Evolutionary conservation across 169 alveolate genomes (phyloP).

Genomic region (Eimeria nieschulzi): DNA sequence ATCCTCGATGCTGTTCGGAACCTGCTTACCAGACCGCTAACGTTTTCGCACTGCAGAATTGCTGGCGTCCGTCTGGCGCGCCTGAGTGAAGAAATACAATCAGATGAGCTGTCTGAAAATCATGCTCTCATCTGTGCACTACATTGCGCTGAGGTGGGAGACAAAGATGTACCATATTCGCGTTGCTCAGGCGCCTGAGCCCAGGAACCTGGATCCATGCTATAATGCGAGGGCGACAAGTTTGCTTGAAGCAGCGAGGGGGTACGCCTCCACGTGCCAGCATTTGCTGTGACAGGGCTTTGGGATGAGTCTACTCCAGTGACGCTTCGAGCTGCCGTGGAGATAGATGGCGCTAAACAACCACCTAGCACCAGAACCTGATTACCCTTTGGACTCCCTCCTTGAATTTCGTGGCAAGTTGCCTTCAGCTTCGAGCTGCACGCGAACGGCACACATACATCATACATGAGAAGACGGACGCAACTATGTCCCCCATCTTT

Average conservation of each 20-base stretch:
- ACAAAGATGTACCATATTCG: background rate
- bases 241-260: conserved; percentile 31
- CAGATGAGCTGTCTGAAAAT: background rate
- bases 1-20: background rate
- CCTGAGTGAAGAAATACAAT: conserved; percentile 7
- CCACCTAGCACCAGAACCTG: conserved; percentile 7
- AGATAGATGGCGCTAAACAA: conserved; percentile 15
- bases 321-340: conserved; percentile 33
- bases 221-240: conserved; percentile 3
- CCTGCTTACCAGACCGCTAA: background rate
- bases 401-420: conserved; percentile 30
- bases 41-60: conserved; percentile 21
- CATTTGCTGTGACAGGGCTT: background rate
- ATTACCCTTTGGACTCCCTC: background rate
- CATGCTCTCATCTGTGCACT: background rate
- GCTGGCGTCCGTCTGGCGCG: conserved; percentile 21
- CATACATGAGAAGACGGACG: background rate
- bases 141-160: background rate
- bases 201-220: conserved; percentile 50
- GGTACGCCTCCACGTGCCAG: conserved; percentile 31
- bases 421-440: conserved; percentile 59
- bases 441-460: background rate
- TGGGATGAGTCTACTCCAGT: conserved; percentile 9
- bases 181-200: conserved; percentile 20
- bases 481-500: too few species aligned